Evolutionary conservation across 140 eudicot species (phyloP).

Genomic region (Erigeron philadelphicus): DNA sequence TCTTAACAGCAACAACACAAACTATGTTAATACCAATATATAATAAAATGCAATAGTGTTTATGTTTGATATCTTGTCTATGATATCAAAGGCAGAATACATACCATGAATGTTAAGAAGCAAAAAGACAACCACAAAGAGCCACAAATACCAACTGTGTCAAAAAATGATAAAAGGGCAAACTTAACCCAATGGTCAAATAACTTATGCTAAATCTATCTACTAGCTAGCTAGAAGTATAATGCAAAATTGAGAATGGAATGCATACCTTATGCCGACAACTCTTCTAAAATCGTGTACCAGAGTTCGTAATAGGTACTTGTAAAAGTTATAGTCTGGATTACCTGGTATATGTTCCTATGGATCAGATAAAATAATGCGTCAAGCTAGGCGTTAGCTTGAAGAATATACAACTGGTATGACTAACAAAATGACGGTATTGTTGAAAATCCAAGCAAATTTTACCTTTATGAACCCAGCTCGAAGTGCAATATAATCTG

Average conservation of each 20-base stretch:
- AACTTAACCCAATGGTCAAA: background rate
- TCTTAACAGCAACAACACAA: too few relatives aligned
- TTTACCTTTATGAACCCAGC: conserved; percentile 68
- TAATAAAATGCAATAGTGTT: too few relatives aligned
- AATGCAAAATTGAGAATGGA: background rate
- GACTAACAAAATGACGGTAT: background rate
- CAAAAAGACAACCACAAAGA: conserved; percentile 80
- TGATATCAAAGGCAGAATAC: background rate
- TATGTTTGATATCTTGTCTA: too few relatives aligned
- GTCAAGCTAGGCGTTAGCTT: background rate
- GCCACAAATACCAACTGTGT: conserved; percentile 98
- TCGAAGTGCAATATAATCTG: conserved; percentile 76
- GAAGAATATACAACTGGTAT: too few relatives aligned
- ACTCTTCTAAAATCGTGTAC: conserved; percentile 69
- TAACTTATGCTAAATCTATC: background rate
- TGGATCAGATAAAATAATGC: background rate
- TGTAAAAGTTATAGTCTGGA: conserved; percentile 57
- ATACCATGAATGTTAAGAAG: conserved; percentile 70
- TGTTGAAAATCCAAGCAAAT: background rate
- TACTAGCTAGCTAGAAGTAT: background rate
- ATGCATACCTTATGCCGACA: conserved; percentile 71
- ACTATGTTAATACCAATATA: too few relatives aligned
- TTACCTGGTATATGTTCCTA: conserved; percentile 49
- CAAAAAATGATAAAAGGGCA: background rate
- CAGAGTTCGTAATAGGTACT: conserved; percentile 67